Percentiles rank a stretch among this genome's conserved stretches.
These are phyloP conservation scores for Sordariomycetes sp. DNA, from an alignment of 2,329 filamentous ascomycete species.

Conservation along the genomic window DNA sequence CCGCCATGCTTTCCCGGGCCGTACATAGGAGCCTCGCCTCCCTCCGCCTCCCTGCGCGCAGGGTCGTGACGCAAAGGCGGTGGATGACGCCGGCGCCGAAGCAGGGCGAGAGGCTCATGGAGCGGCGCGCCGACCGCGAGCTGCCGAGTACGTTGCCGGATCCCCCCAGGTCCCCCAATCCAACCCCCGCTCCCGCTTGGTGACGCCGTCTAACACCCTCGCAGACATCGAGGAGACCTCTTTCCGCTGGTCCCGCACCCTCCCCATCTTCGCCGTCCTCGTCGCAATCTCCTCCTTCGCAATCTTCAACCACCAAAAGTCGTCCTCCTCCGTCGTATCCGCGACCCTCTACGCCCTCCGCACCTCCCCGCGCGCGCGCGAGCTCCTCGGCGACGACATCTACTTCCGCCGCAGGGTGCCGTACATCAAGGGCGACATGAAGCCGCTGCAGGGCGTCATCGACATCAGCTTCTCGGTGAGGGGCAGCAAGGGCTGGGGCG, in stretches of 20 bases:
- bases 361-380: constrained; percentile 61
- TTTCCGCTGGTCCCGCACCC: constrained; percentile 55
- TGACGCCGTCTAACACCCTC: not conserved
- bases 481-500: constrained; percentile 56
- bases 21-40: constrained; percentile 3
- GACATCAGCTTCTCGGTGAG: constrained; percentile 79
- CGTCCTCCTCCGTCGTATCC: constrained; percentile 72
- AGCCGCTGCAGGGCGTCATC: constrained; percentile 84
- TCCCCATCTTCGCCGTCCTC: constrained; percentile 68
- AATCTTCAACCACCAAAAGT: constrained; percentile 99
- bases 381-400: constrained; percentile 73
- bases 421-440: constrained; percentile 79
- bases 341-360: constrained; percentile 87
- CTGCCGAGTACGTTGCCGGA: constrained; percentile 41
- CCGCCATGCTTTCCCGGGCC: constrained; percentile 6
- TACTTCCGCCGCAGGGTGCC: constrained; percentile 69
- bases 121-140: constrained; percentile 50
- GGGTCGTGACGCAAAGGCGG: constrained; percentile 22
- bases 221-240: constrained; percentile 1
- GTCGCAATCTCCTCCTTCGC: constrained; percentile 61
- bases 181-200: not conserved
- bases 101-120: constrained; percentile 48
- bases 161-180: not conserved
- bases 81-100: constrained; percentile 41
- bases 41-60: constrained; percentile 5